These are phyloP conservation scores for sunflower (Helianthus annuus) DNA, from an alignment of 129 eudicot species.

Conservation along the genomic window DNA sequence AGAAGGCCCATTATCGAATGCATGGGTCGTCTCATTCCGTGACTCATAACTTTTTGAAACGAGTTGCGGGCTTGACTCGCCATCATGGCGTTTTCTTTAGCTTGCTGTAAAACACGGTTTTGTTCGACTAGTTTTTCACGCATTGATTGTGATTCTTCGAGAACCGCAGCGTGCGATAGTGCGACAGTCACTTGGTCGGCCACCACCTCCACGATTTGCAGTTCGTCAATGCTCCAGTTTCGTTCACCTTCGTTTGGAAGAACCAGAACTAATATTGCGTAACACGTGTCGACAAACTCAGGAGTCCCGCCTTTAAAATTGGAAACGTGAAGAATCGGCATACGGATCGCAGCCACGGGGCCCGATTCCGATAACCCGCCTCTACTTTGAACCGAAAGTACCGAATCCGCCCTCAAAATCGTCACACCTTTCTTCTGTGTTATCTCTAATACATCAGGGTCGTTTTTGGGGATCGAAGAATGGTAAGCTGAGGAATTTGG, in stretches of 20 bases:
- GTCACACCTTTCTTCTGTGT: slow-evolving; percentile 65
- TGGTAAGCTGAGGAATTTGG: slow-evolving; percentile 34
- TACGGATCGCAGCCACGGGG: slow-evolving; percentile 78
- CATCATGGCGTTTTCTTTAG: slow-evolving; percentile 80
- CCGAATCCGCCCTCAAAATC: slow-evolving; percentile 55
- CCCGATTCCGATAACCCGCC: slow-evolving; percentile 62
- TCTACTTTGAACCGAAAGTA: slow-evolving; percentile 62
- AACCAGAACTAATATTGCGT: slow-evolving; percentile 72
- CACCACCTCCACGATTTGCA: slow-evolving; percentile 83
- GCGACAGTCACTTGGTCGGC: slow-evolving; percentile 97
- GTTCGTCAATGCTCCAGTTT: slow-evolving; percentile 60
- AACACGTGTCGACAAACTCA: slow-evolving; percentile 61
- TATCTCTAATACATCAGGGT: slow-evolving; percentile 67
- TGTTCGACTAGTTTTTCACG: slow-evolving; percentile 69
- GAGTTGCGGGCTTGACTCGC: slow-evolving; percentile 79
- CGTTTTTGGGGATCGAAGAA: slow-evolving; percentile 49
- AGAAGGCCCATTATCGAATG: slow-evolving; percentile 84
- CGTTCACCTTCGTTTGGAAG: slow-evolving; percentile 48
- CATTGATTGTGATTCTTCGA: slow-evolving; percentile 83
- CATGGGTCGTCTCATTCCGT: slow-evolving; percentile 92
- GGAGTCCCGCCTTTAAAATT: slow-evolving; percentile 95
- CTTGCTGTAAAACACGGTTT: slow-evolving; percentile 73
- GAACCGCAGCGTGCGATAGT: slow-evolving; percentile 82
- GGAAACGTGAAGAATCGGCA: slow-evolving; percentile 88
- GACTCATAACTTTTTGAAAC: slow-evolving; percentile 83